These are phyloP conservation scores for Cytospora piceicola DNA, from an alignment of 2,329 filamentous ascomycete species.

Conservation along the genomic window DNA sequence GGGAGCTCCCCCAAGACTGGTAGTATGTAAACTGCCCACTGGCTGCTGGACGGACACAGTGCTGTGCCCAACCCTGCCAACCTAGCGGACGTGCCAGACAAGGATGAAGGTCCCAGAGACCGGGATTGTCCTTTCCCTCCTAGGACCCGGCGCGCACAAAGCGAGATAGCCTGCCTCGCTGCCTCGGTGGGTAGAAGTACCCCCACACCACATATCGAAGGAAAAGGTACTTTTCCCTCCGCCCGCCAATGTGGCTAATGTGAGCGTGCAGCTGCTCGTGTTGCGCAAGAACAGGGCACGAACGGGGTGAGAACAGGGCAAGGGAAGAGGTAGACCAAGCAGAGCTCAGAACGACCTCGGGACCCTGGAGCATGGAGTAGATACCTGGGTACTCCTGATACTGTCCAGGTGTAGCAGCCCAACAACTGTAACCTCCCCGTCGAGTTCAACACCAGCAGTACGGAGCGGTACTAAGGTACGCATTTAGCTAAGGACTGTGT, in stretches of 20 bases:
- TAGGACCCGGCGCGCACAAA: constrained; percentile 1
- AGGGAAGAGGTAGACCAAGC: constrained; percentile 26
- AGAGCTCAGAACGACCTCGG: constrained; percentile 13
- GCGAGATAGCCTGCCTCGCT: constrained; percentile 1
- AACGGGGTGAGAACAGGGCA: constrained; percentile 19
- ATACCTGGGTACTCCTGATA: no score
- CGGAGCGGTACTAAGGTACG: constrained; percentile 5
- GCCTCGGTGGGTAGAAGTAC: background rate
- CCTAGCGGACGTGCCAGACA: constrained; percentile 22
- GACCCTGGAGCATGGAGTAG: constrained; percentile 4
- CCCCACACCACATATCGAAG: background rate
- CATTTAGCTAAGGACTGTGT: background rate
- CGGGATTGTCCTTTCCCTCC: constrained; percentile 25
- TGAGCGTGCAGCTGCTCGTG: constrained; percentile 6
- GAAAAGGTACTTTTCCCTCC: background rate
- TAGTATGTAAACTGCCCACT: constrained; percentile 1
- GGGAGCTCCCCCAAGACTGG: constrained; percentile 9
- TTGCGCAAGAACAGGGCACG: constrained; percentile 23
- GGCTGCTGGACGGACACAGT: constrained; percentile 25
- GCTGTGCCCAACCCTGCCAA: constrained; percentile 17
- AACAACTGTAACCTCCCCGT: constrained; percentile 14
- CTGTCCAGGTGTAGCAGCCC: constrained; percentile 1
- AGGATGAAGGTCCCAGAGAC: constrained; percentile 22
- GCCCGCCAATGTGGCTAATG: background rate
- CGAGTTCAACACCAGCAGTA: constrained; percentile 1